Conservation (phyloP, 192 early-diverging fungal genomes). For the Entomortierella chlamydospora region DNA sequence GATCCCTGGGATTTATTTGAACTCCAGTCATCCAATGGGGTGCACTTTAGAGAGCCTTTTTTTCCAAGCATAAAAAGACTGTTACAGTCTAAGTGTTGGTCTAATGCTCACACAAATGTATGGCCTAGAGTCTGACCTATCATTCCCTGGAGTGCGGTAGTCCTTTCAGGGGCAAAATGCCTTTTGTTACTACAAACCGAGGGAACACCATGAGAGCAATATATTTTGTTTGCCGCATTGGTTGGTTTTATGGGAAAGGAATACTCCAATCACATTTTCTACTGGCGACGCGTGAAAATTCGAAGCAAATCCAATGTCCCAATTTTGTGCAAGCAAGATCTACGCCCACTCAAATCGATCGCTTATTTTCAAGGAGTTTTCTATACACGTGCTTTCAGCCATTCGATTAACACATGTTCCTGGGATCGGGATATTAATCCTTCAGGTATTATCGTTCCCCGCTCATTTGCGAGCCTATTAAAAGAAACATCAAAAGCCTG, state of each 20-base stretch:
- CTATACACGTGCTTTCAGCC: too few species aligned
- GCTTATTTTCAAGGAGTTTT: neutral
- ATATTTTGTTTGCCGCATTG: too few species aligned
- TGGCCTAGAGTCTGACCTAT: too few species aligned
- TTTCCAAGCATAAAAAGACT: neutral
- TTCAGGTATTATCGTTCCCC: too few species aligned
- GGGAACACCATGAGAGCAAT: too few species aligned
- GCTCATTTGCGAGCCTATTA: too few species aligned
- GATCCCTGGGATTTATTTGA: neutral
- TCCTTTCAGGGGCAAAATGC: too few species aligned
- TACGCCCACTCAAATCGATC: neutral
- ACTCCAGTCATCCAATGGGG: conserved; percentile 11
- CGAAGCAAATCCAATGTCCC: neutral
- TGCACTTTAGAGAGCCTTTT: conserved; percentile 1
- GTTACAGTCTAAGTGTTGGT: too few species aligned
- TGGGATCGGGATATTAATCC: too few species aligned
- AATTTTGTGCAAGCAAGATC: neutral
- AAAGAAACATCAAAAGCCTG: neutral
- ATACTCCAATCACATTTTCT: conserved; percentile 1
- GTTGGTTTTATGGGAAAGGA: neutral
- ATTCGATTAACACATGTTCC: too few species aligned
- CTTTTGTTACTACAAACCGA: too few species aligned
- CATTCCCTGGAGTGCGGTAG: too few species aligned
- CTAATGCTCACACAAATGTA: neutral
- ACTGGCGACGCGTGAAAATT: neutral